Evolutionary conservation across 352 stramenopile genomes (phyloP).

Genomic region (Globisporangium takayamanum): DNA sequence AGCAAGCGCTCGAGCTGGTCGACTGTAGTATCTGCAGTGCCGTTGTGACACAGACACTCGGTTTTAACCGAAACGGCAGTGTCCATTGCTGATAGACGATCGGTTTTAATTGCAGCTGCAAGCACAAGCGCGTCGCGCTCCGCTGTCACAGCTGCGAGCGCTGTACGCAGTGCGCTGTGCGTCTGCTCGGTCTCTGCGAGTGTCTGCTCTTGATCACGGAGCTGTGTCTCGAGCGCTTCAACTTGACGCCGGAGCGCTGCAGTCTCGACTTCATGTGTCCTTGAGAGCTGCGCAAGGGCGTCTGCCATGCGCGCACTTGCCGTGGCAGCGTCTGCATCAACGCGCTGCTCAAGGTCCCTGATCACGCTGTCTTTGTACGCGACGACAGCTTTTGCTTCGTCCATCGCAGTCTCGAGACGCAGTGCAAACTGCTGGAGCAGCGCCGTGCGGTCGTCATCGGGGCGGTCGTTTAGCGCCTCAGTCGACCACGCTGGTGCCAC

Average conservation of each 20-base stretch:
- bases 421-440: conserved; percentile 52
- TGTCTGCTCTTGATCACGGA: no score
- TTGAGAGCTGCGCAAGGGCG: neutral
- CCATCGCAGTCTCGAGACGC: conserved; percentile 52
- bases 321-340: conserved; percentile 17
- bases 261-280: neutral
- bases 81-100: neutral
- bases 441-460: conserved; percentile 17
- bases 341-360: conserved; percentile 31
- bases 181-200: no score
- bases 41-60: conserved; percentile 1
- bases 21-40: conserved; percentile 13
- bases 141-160: no score
- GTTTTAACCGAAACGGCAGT: no score
- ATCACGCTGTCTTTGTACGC: conserved; percentile 62
- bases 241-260: neutral
- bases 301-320: neutral
- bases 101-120: neutral
- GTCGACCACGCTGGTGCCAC: neutral
- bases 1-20: conserved; percentile 20
- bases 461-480: conserved; percentile 14
- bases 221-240: no score
- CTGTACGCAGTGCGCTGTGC: no score
- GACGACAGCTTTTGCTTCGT: conserved; percentile 64
- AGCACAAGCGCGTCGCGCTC: conserved; percentile 1